Evolutionary conservation across 257 asterid species (phyloP).

Genomic region (Vinca minor): DNA sequence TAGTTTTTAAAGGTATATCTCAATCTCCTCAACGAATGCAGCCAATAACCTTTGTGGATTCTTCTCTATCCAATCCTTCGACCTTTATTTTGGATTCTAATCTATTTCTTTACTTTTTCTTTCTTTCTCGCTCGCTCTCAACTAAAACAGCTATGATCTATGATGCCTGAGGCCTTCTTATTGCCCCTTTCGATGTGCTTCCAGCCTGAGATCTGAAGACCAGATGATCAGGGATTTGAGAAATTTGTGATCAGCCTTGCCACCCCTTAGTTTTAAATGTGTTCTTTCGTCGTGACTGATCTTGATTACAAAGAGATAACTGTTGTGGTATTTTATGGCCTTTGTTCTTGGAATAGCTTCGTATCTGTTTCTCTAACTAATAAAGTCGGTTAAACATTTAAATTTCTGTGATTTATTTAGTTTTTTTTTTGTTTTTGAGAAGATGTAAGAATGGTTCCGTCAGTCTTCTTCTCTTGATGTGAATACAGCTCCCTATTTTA

Average conservation of each 20-base stretch:
- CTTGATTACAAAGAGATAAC: conserved; percentile 6
- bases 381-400: conserved; percentile 2
- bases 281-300: conserved; percentile 14
- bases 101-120: conserved; percentile 14
- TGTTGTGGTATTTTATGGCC: conserved; percentile 18
- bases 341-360: conserved; percentile 20
- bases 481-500: neutral
- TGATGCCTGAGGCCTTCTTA: conserved; percentile 29
- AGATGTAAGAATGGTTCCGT: neutral
- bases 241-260: conserved; percentile 17
- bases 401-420: neutral
- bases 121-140: conserved; percentile 18
- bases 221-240: conserved; percentile 25
- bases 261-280: conserved; percentile 16
- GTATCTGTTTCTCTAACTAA: conserved; percentile 5
- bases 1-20: conserved; percentile 10
- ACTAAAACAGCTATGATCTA: conserved; percentile 30
- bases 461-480: neutral
- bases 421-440: conserved; percentile 3
- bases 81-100: conserved; percentile 20
- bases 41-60: neutral
- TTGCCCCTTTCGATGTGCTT: conserved; percentile 27
- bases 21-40: neutral
- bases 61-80: conserved; percentile 6
- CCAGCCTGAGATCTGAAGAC: conserved; percentile 33